Percentiles rank a stretch among this genome's conserved stretches.
Conservation (phyloP, 148 eudicot genomes). For the Silene conica region DNA sequence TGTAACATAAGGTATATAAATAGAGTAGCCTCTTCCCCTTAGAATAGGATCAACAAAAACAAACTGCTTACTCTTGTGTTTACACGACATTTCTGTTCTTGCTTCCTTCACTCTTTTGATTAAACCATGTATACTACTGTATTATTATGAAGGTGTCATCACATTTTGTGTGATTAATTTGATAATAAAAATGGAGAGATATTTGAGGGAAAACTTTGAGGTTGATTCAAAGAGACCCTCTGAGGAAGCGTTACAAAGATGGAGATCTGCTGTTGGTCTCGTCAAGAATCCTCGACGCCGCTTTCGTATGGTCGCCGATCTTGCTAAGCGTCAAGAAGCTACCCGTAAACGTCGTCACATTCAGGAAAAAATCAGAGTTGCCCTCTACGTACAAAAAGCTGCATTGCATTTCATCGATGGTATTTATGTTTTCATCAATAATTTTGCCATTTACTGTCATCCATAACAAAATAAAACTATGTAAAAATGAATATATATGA, state of each 20-base stretch:
- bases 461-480: too few species aligned
- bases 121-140: too few species aligned
- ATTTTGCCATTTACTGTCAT: neutral
- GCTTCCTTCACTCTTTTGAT: too few species aligned
- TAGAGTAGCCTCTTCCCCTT: too few species aligned
- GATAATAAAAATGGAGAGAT: slow-evolving; percentile 47
- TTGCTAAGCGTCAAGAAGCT: slow-evolving; percentile 70
- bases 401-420: slow-evolving; percentile 80
- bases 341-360: slow-evolving; percentile 46
- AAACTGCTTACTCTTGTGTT: too few species aligned
- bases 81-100: too few species aligned
- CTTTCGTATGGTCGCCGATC: slow-evolving; percentile 87
- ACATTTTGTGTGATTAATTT: neutral
- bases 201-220: slow-evolving; percentile 60
- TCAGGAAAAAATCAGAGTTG: slow-evolving; percentile 82
- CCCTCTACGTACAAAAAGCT: slow-evolving; percentile 73
- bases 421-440: slow-evolving; percentile 8
- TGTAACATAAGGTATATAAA: too few species aligned
- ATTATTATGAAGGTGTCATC: neutral
- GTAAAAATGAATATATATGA: too few species aligned
- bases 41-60: too few species aligned
- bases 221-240: slow-evolving; percentile 63
- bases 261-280: slow-evolving; percentile 72
- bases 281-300: slow-evolving; percentile 88
- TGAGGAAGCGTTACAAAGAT: slow-evolving; percentile 56